A percentile compares a stretch with the other conserved stretches of the same genome.
Evolutionary conservation across 2,329 filamentous ascomycete genomes (phyloP).

Genomic region (Diaporthe sp.): DNA sequence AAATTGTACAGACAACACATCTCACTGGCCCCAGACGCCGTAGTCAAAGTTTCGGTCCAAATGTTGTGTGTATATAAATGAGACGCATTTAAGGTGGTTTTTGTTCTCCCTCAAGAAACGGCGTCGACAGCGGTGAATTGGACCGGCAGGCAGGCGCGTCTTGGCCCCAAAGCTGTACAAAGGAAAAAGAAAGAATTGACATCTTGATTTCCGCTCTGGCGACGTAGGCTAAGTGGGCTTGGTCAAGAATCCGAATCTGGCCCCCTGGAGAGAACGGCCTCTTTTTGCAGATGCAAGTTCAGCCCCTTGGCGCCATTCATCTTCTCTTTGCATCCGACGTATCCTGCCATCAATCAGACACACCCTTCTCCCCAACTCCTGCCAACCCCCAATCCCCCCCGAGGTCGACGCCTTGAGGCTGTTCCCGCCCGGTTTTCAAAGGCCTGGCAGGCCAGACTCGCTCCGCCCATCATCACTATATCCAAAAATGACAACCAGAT

Average conservation of each 20-base stretch:
- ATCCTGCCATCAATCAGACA: background rate
- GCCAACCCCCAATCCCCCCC: conserved; percentile 7
- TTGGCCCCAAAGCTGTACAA: conserved; percentile 20
- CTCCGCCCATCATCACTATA: conserved; percentile 1
- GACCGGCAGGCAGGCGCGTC: conserved; percentile 3
- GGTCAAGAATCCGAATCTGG: conserved; percentile 5
- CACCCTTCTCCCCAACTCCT: conserved; percentile 6
- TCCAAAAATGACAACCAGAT: conserved; percentile 23
- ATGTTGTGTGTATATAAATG: conserved; percentile 18
- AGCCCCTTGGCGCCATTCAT: background rate
- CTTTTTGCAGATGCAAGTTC: background rate
- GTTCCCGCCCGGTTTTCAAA: background rate
- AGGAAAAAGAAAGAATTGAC: conserved; percentile 32
- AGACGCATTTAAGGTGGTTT: conserved; percentile 9
- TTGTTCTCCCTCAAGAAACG: conserved; percentile 5
- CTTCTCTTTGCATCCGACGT: background rate
- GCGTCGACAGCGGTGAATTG: background rate
- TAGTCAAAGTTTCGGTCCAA: conserved; percentile 7
- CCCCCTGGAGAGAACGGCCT: background rate
- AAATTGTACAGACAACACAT: background rate
- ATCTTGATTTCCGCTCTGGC: conserved; percentile 27
- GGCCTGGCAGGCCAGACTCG: background rate
- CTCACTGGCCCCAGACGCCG: background rate
- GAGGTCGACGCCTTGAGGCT: conserved; percentile 14
- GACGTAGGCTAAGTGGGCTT: conserved; percentile 22